Conservation (phyloP, 2,329 filamentous ascomycete species). For the Clonostachys chloroleuca region DNA sequence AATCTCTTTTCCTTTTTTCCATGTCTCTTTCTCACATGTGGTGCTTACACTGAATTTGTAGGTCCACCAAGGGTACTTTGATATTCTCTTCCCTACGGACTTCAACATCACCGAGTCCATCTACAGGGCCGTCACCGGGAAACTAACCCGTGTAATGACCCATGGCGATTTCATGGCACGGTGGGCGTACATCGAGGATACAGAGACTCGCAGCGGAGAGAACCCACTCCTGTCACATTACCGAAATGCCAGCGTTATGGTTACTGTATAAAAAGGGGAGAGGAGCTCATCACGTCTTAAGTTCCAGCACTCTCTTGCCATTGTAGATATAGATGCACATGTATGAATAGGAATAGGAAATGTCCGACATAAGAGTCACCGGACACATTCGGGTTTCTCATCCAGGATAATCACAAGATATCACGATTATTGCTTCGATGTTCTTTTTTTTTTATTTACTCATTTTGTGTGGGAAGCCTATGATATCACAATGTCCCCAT, state of each 20-base stretch:
- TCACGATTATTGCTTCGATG: no score
- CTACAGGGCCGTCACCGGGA: slow-evolving; percentile 89
- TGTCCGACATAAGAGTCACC: no score
- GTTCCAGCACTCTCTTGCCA: no score
- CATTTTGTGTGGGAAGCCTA: no score
- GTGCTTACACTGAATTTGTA: slow-evolving; percentile 22
- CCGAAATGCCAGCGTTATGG: slow-evolving; percentile 89
- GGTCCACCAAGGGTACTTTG: slow-evolving; percentile 98
- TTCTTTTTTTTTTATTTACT: no score
- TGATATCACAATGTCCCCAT: no score
- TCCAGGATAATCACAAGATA: no score
- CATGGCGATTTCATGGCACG: slow-evolving; percentile 88
- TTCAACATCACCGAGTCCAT: slow-evolving; percentile 87
- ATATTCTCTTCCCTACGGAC: slow-evolving; percentile 97
- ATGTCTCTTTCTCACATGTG: not conserved
- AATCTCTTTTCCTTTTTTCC: not conserved
- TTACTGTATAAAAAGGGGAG: slow-evolving; percentile 60
- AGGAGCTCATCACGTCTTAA: not conserved
- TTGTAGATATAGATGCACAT: no score
- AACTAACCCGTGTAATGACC: slow-evolving; percentile 76
- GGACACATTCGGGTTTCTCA: no score
- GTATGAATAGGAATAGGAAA: no score
- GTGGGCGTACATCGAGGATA: slow-evolving; percentile 90
- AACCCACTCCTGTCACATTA: slow-evolving; percentile 93
- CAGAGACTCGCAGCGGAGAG: slow-evolving; percentile 83